Evolutionary conservation across 805 yeast species (phyloP), one percentile per base, ranked within the genome.

Genomic region (Metschnikowia baotianmanensis): DNA sequence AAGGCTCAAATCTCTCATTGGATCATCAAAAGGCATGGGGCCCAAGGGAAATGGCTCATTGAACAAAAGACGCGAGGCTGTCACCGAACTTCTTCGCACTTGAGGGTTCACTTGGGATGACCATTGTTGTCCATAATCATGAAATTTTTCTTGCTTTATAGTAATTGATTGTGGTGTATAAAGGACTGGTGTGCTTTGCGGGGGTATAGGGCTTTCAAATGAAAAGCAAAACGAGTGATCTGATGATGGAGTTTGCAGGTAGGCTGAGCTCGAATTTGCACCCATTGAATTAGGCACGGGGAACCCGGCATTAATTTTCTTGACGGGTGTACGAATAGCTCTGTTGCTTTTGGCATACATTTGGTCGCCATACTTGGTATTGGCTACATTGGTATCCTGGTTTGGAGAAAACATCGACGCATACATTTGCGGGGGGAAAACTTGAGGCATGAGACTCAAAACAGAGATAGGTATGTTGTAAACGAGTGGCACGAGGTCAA

Each of bases 401-500:
- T 39, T 34, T 11, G 43, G 38, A 4, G 38, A 29, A 17, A 34
- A 23, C 11, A 28, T 28, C 4, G 43, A 24, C 24, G 24, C 43
- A 20, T 39, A 12, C 38, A 34, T 27, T 17, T 33, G 20, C 22
- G 16, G 36, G 9, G 31, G 13, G 22, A 23, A 34, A 11, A 21
- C 7, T 12, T 32, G 37, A 12, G 42, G 29, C 37, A 32, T 21
- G 17, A 31, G 15, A 18, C 25, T 22, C 10, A 24, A 18, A 18
- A 18, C n/a, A n/a, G n/a, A n/a, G n/a, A 34, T 20, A 26, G 8
- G 13, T 34, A 25, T 1, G 6, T 3, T n/a, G 24, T 17, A 38
- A 38, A 28, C 42, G 42, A 38, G 18, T 28, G 42, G 37, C 36
- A 38, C 34, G 42, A 38, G 36, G 42, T 21, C 11, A 16, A 6